Conservation (phyloP, 441 rosid species). For the Erodium texanum region DNA sequence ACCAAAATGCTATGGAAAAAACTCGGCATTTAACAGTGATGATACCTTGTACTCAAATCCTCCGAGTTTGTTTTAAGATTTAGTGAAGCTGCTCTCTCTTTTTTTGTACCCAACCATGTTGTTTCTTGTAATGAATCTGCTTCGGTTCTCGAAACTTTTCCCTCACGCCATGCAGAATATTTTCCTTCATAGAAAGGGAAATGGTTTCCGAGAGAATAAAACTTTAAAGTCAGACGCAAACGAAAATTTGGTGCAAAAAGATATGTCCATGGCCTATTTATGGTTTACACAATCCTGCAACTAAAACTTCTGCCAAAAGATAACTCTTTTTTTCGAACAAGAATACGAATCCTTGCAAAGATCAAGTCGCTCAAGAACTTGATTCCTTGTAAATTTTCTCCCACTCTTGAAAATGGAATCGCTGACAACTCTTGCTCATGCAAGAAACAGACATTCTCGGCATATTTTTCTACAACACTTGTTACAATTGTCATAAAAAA, state of each 20-base stretch:
- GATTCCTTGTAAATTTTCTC: slow-evolving; percentile 24
- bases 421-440: slow-evolving; percentile 14
- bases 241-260: neutral
- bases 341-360: slow-evolving; percentile 31
- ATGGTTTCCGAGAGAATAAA: slow-evolving; percentile 18
- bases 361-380: slow-evolving; percentile 29
- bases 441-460: slow-evolving; percentile 36
- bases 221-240: neutral
- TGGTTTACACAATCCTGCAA: neutral
- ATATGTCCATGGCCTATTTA: slow-evolving; percentile 11
- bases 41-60: slow-evolving; percentile 18
- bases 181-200: slow-evolving; percentile 18
- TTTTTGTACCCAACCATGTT: neutral
- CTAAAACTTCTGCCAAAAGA: slow-evolving; percentile 20
- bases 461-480: slow-evolving; percentile 27
- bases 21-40: neutral
- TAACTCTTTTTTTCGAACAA: slow-evolving; percentile 21
- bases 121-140: neutral
- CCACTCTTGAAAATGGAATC: slow-evolving; percentile 32
- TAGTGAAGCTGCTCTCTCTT: slow-evolving; percentile 5
- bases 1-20: no score
- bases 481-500: slow-evolving; percentile 27
- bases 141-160: neutral
- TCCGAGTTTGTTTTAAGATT: neutral
- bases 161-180: slow-evolving; percentile 15